Base-by-base conservation (phyloP, 768 basidiomycete genomes). In the Auriscalpium microsporum region DNA sequence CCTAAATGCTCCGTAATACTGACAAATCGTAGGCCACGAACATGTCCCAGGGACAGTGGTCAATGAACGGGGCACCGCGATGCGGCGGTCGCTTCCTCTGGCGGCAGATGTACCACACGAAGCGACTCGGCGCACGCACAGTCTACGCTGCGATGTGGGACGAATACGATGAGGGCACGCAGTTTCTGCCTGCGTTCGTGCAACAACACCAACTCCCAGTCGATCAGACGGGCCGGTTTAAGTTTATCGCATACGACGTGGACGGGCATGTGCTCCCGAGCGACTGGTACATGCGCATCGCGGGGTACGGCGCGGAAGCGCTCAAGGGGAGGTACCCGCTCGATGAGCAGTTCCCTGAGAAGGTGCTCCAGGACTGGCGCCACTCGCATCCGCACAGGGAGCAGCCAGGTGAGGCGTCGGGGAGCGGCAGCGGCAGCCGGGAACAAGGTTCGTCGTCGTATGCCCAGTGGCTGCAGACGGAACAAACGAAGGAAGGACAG, bases 131-230 rank as follows among this genome's bases (percentile, higher is more conserved):
- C 33, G 82, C 78, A 8, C 78, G 80, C 17, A 83, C 72, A 8
- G 78, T 90, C 52, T 91, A 91, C 58, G 84, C 85, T 21, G 87
- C 88, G 8, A 91, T 90, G 88, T 91, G 90, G 87, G 90, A 92
- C 63, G 90, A 90, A 67, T 90, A 90, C 59, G 88, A 91, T 62
- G 87, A 90, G 73, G 90, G 90, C 38, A 92, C 90, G 0, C 87
- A 83, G 2, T 80, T 89, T 58, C 80, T 93, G 76, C 90, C 90
- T 8, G 78, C 82, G 13, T 80, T 89, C 1, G 66, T 81, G 44
- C 72, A 75, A 56, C 80, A 81, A 56, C 70, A 76, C 7, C 71
- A 78, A 50, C 72, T 90, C 2, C 90, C 90, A 11, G 50, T 49
- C n/a, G 65, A 62, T 10, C 71, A 75, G 54, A 76, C 78, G n/a